Evolutionary conservation across 2,329 filamentous ascomycete species (phyloP).

Genomic region (Aureobasidium sp.): DNA sequence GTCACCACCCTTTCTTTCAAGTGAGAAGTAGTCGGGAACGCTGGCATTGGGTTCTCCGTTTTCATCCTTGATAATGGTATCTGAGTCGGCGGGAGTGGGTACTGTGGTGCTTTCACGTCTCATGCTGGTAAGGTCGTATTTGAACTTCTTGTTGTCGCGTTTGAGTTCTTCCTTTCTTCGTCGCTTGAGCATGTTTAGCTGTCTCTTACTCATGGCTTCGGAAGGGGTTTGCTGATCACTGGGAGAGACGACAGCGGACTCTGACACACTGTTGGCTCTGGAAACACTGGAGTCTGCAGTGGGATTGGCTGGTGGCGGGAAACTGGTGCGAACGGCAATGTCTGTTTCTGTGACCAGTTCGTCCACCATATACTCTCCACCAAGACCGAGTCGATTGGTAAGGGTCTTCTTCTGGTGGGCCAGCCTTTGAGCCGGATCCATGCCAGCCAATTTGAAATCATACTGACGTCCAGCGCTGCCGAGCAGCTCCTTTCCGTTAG

Average conservation of each 20-base stretch:
- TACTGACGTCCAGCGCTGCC: constrained; percentile 74
- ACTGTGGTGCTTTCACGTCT: constrained; percentile 57
- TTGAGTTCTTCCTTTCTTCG: constrained; percentile 88
- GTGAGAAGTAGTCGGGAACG: constrained; percentile 73
- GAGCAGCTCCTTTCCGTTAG: constrained; percentile 74
- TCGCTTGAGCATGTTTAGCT: constrained; percentile 88
- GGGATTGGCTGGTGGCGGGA: constrained; percentile 39
- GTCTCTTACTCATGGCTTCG: constrained; percentile 74
- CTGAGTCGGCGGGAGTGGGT: constrained; percentile 43
- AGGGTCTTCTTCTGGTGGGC: constrained; percentile 87
- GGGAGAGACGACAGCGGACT: constrained; percentile 28
- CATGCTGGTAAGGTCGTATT: constrained; percentile 64
- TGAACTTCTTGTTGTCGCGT: constrained; percentile 72
- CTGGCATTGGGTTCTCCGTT: constrained; percentile 45
- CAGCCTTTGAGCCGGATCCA: constrained; percentile 75
- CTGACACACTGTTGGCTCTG: constrained; percentile 39
- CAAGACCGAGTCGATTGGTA: constrained; percentile 70
- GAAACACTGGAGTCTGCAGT: constrained; percentile 24
- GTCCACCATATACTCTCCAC: constrained; percentile 78
- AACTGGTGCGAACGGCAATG: constrained; percentile 39
- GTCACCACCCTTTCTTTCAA: constrained; percentile 74
- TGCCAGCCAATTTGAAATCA: constrained; percentile 72
- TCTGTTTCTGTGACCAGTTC: constrained; percentile 68
- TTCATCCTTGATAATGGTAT: constrained; percentile 50
- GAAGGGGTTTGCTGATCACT: constrained; percentile 52